Base-by-base conservation (phyloP, 176 grass and related monocot genomes). In the Bolboschoenus planiculmis region DNA sequence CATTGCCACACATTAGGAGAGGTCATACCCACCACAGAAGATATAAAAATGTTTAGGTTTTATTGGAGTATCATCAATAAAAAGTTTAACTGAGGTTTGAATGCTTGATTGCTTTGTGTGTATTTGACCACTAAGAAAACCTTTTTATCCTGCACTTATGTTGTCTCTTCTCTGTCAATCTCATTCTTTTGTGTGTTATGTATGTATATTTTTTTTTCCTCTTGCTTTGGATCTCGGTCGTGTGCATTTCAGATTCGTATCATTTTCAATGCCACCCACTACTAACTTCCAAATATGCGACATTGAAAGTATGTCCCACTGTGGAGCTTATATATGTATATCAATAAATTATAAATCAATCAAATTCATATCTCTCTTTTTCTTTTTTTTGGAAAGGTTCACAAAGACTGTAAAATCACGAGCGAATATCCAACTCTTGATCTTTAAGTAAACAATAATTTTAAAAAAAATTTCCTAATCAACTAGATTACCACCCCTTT, bases 191-290 rank as follows among this genome's bases (percentile, higher is more conserved):
- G 31, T 48, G 50, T 78, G 10, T 46, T 50, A 48, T 77, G 37
- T 50, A 77, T 35, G 43, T 34, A 71, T 71, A 21, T 18, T 3
- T n/a, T 39, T 23, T 43, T 71, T 26, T 7, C 29, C 20, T 36
- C 5, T 24, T 43, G n/a, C 8, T 43, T 72, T 33, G 31, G 30
- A 73, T 44, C n/a, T 73, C 8, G 3, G 40, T 13, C 21, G 67
- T 73, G 67, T 46, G 67, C 39, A 81, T 81, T 81, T 81, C 62
- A 57, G 54, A 59, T 59, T 62, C 35, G 37, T 62, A 44, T 62
- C 78, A 81, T 81, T 81, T 81, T 81, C 78, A 81, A 40, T 81
- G 78, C 35, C 15, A 43, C 10, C 35, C 78, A 81, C 78, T 81
- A 60, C 78, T 81, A 42, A 40, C 20, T 81, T 81, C 55, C 78